These are phyloP conservation scores for Stephanodiscus triporus DNA, from an alignment of 108 stramenopile genomes.

Conservation along the genomic window DNA sequence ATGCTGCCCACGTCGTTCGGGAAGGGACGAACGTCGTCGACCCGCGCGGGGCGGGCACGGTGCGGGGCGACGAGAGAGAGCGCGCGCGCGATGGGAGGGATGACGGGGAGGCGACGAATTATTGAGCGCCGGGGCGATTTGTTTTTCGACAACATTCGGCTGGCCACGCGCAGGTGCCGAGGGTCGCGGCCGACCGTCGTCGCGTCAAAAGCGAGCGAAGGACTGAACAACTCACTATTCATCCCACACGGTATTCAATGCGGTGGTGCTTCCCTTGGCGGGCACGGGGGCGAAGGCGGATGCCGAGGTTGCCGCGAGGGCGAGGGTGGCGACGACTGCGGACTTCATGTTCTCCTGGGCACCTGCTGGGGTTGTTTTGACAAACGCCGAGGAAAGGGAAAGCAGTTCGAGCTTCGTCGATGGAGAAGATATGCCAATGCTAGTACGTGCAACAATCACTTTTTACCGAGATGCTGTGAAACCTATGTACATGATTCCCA, in stretches of 20 bases:
- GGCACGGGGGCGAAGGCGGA: constrained; percentile 67
- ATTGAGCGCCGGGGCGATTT: neutral
- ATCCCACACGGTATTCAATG: constrained; percentile 55
- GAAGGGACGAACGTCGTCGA: too few species aligned
- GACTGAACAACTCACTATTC: constrained; percentile 32
- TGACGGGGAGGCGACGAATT: neutral
- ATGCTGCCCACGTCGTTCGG: constrained; percentile 23
- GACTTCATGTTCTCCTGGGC: constrained; percentile 57
- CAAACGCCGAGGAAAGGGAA: too few species aligned
- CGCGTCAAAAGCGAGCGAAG: too few species aligned
- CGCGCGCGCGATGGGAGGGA: neutral
- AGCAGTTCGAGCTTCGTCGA: constrained; percentile 1
- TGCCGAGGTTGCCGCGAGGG: constrained; percentile 57
- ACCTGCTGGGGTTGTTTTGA: too few species aligned
- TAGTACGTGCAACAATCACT: too few species aligned
- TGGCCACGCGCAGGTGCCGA: too few species aligned
- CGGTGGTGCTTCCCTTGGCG: constrained; percentile 30
- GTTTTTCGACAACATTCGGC: too few species aligned
- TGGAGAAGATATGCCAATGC: too few species aligned
- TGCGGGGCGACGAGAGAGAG: too few species aligned
- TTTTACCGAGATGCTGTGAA: too few species aligned
- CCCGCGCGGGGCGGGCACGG: too few species aligned
- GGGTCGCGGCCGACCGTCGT: too few species aligned
- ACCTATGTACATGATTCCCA: neutral
- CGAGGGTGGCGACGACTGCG: constrained; percentile 54